Conservation (phyloP, 306 rosid species). For the Phaseolus lunatus region DNA sequence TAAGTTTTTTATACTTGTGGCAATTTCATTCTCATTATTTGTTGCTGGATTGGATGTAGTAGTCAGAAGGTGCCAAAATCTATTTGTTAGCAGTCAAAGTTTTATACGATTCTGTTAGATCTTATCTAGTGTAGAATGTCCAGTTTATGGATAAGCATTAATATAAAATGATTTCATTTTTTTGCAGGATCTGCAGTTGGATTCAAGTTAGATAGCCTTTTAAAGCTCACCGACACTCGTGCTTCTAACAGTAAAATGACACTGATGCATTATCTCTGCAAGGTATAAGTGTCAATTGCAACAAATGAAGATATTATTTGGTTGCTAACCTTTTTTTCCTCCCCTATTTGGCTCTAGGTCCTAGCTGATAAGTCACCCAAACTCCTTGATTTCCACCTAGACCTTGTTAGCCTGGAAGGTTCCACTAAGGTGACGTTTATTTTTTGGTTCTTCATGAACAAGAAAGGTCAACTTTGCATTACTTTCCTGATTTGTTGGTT, state of each 20-base stretch:
- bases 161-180: conserved; percentile 38
- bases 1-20: conserved; percentile 46
- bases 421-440: conserved; percentile 75
- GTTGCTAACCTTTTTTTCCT: conserved; percentile 21
- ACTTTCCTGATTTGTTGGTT: conserved; percentile 29
- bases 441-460: conserved; percentile 30
- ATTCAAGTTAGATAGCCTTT: conserved; percentile 96
- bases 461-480: conserved; percentile 14
- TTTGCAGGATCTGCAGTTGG: conserved; percentile 96
- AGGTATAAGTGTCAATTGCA: conserved; percentile 61
- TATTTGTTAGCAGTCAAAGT: conserved; percentile 23
- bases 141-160: conserved; percentile 16
- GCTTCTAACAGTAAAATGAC: conserved; percentile 91
- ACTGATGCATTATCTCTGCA: conserved; percentile 98
- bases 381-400: conserved; percentile 88
- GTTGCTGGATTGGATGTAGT: conserved; percentile 39
- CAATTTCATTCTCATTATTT: conserved; percentile 24
- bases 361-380: conserved; percentile 82
- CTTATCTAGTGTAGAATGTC: conserved; percentile 29
- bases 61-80: not conserved
- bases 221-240: conserved; percentile 93
- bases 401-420: conserved; percentile 83
- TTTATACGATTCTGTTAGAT: conserved; percentile 34
- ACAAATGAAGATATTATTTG: conserved; percentile 37
- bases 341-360: conserved; percentile 55